These are phyloP conservation scores for Arthonia radiata DNA, from an alignment of 495 filamentous ascomycete species.

Conservation along the genomic window DNA sequence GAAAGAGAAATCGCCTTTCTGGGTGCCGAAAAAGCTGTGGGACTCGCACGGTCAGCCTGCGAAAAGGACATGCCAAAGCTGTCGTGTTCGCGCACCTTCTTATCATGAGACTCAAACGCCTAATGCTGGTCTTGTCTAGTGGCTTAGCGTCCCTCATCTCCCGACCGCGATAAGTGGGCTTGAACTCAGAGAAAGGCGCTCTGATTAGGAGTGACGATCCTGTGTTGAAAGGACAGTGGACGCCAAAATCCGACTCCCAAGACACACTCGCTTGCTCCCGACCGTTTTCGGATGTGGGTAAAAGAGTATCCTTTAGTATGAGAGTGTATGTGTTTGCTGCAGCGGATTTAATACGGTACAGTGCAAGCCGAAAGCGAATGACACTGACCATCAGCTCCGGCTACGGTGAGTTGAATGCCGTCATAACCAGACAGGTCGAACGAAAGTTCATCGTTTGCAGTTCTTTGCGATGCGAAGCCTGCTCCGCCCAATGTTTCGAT, in stretches of 20 bases:
- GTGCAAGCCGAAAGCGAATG: slow-evolving; percentile 5
- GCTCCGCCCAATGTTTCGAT: slow-evolving; percentile 53
- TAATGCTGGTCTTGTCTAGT: slow-evolving; percentile 32
- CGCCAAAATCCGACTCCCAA: slow-evolving; percentile 20
- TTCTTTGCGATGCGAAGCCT: slow-evolving; percentile 59
- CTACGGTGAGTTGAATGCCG: slow-evolving; percentile 11
- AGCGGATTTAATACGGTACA: slow-evolving; percentile 2
- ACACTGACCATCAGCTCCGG: slow-evolving; percentile 14
- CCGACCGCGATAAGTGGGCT: slow-evolving; percentile 47
- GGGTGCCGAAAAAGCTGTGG: slow-evolving; percentile 47
- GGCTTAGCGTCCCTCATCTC: slow-evolving; percentile 26
- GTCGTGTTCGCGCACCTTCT: slow-evolving; percentile 31
- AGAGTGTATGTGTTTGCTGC: slow-evolving; percentile 39
- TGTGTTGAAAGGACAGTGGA: too few relatives aligned
- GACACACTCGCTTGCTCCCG: slow-evolving; percentile 34
- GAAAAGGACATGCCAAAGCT: slow-evolving; percentile 1
- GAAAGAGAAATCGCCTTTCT: slow-evolving; percentile 42
- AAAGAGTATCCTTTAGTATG: slow-evolving; percentile 41
- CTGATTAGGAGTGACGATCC: too few relatives aligned
- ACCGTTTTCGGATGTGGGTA: slow-evolving; percentile 26
- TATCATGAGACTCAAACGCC: slow-evolving; percentile 48
- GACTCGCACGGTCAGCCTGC: slow-evolving; percentile 3
- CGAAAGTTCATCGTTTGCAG: slow-evolving; percentile 12
- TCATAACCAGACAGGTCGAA: slow-evolving; percentile 15
- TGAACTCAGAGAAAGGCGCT: slow-evolving; percentile 36